Base-by-base conservation (phyloP, 1,284 basidiomycete species). In the Pisolithus thermaeus region DNA sequence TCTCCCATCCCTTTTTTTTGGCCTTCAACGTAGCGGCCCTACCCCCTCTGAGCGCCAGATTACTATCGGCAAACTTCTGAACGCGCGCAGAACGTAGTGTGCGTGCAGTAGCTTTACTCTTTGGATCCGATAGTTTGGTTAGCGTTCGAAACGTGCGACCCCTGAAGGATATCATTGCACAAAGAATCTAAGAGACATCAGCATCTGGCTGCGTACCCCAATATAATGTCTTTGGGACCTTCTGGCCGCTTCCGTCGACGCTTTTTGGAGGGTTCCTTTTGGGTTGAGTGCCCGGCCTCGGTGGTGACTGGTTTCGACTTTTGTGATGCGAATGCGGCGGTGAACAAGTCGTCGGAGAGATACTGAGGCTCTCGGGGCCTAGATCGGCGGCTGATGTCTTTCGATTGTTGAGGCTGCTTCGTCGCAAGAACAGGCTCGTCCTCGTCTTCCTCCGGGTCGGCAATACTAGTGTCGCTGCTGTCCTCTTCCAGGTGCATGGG, bases 271-370 rank as follows among this genome's bases (percentile, higher is more conserved):
- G 50, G 37, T 45, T 58, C 54, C 32, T 43, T 57, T 39, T 52
- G 53, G n/a, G 49, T 60, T 53, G 46, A 7, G 28, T 47, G 12
- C 1, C 28, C 43, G 49, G 57, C 52, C 50, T 56, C 47, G 40
- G 40, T 27, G 30, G 35, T 7, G 1, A 3, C 9, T 0, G n/a
- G 18, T 35, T 54, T 63, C 56, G 39, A 62, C 44, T 55, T 66
- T 44, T 59, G 63, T 3, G 66, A 56, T 1, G 70, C 59, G 55
- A 79, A 78, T 1, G 78, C 78, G 52, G 75, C 67, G 1, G 63
- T 54, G 58, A 79, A 79, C 25, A 80, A 60, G 47, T 76, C 70
- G 56, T 79, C 78, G 7, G 75, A 73, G 16, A 79, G 74, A 56
- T 78, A 73, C 40, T 71, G 63, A 14, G 60, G 57, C 55, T 63